Evolutionary conservation across 106 monocot species (phyloP).

Genomic region (Alisma plantagoaquatica): DNA sequence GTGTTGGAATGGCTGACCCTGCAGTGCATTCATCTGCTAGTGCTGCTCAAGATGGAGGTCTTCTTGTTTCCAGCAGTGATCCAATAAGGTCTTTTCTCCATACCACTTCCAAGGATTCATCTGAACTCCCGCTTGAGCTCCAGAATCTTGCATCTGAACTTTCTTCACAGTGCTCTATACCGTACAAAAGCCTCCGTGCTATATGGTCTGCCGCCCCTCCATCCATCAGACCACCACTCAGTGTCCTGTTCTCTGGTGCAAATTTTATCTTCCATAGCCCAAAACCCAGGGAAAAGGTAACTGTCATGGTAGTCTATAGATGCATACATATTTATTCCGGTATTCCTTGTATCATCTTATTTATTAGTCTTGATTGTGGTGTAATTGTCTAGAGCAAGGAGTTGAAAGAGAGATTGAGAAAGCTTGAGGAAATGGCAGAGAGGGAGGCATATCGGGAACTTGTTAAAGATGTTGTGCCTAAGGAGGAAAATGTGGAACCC

Average conservation of each 20-base stretch:
- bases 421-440: constrained; percentile 67
- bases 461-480: constrained; percentile 76
- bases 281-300: no score
- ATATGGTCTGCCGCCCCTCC: constrained; percentile 53
- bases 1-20: neutral
- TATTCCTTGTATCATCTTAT: no score
- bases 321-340: no score
- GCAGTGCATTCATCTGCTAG: no score
- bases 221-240: constrained; percentile 40
- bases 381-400: constrained; percentile 53
- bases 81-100: constrained; percentile 51
- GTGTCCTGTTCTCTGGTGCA: constrained; percentile 33
- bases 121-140: constrained; percentile 32
- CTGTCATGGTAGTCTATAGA: no score
- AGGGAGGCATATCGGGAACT: constrained; percentile 78
- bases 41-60: no score
- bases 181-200: constrained; percentile 39
- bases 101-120: constrained; percentile 12
- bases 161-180: constrained; percentile 15
- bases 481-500: constrained; percentile 51
- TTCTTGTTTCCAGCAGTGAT: constrained; percentile 40
- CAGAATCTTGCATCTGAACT: constrained; percentile 34
- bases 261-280: constrained; percentile 56
- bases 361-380: neutral
- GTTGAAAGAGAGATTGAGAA: constrained; percentile 63